These are phyloP conservation scores for Termitomyces sp. DNA, from an alignment of 768 basidiomycete species.

Conservation along the genomic window DNA sequence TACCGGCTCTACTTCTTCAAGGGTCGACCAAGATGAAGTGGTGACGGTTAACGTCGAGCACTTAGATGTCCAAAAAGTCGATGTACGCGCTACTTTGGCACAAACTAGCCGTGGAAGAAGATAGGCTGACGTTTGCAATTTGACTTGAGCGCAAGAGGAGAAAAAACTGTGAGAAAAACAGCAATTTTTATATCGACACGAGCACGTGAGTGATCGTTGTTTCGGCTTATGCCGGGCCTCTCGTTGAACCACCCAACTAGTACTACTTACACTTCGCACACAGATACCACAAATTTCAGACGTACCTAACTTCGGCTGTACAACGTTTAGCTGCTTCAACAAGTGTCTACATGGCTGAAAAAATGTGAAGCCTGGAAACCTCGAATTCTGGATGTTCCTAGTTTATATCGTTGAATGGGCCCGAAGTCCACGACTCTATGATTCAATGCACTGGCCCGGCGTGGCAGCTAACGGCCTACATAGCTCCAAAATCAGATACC, in stretches of 20 bases:
- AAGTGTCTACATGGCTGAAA: no score
- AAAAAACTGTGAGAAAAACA: constrained; percentile 8
- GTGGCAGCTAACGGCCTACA: not conserved
- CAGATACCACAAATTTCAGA: no score
- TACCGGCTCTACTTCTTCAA: constrained; percentile 35
- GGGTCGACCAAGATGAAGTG: constrained; percentile 19
- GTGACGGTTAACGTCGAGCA: constrained; percentile 24
- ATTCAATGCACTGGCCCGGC: no score
- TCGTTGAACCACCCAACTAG: no score
- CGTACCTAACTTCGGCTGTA: not conserved
- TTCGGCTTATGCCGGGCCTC: no score
- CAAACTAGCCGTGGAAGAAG: constrained; percentile 30
- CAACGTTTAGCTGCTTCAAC: not conserved
- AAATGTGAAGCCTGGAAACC: no score
- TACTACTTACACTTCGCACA: no score
- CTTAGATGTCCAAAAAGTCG: constrained; percentile 30
- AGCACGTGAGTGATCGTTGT: not conserved
- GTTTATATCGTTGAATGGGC: not conserved
- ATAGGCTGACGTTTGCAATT: constrained; percentile 33
- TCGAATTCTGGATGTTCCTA: not conserved
- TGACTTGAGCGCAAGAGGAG: constrained; percentile 41
- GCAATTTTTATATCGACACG: not conserved
- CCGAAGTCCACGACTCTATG: no score
- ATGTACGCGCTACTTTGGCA: constrained; percentile 42
- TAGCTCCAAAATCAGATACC: not conserved